A percentile compares a stretch with the other conserved stretches of the same genome.
phyloP scores from a whole-genome alignment of 2,329 filamentous ascomycete species.

The Trichoderma sp. region DNA sequence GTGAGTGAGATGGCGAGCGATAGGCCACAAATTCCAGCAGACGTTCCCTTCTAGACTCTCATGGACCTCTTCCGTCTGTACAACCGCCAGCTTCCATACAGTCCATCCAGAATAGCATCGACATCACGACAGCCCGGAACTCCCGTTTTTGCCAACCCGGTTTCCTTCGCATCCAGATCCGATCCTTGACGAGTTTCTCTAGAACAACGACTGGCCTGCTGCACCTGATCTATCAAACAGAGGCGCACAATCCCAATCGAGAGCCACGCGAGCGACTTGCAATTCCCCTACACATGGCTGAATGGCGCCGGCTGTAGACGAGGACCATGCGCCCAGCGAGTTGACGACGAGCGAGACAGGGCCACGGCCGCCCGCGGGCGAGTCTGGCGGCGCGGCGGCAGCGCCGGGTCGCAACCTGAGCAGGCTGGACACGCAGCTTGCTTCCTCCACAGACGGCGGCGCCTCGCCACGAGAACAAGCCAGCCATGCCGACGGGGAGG shows the following conservation, averaged over 20 bases:
- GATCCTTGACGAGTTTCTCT: no score
- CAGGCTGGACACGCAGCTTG: conserved; percentile 14
- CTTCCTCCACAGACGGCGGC: not conserved
- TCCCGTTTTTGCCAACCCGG: not conserved
- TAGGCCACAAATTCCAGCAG: conserved; percentile 12
- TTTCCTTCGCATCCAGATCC: not conserved
- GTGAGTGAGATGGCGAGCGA: conserved; percentile 2
- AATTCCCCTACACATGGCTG: conserved; percentile 35
- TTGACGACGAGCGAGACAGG: conserved; percentile 31
- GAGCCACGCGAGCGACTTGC: conserved; percentile 9
- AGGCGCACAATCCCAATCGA: not conserved
- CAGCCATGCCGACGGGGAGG: conserved; percentile 22
- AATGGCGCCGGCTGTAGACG: conserved; percentile 41
- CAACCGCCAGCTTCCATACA: not conserved
- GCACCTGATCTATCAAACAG: not conserved
- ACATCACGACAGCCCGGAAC: not conserved
- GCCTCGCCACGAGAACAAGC: not conserved
- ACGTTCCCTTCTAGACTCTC: conserved; percentile 5
- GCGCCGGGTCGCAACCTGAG: conserved; percentile 1
- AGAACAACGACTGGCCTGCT: not conserved
- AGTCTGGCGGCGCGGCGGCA: not conserved
- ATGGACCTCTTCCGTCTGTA: conserved; percentile 3
- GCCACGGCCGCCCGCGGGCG: conserved; percentile 21
- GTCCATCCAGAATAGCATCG: not conserved
- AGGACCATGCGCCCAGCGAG: conserved; percentile 33